A percentile compares a stretch with the other conserved stretches of the same genome.
phyloP scores from a whole-genome alignment of 306 rosid genomes.

The Cucurbita maxima region DNA sequence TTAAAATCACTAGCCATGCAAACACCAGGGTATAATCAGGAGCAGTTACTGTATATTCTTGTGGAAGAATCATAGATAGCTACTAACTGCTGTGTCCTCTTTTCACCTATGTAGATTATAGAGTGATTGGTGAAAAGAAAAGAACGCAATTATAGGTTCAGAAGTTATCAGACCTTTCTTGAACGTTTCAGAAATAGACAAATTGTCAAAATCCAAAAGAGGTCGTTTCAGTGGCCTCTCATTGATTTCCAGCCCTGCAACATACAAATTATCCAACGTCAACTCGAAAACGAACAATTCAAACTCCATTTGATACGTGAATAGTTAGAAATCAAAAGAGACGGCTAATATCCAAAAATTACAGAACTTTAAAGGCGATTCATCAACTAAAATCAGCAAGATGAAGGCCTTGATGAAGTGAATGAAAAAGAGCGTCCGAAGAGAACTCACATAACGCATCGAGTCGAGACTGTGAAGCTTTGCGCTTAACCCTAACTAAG shows the following conservation, averaged over 20 bases:
- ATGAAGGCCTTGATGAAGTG: not conserved
- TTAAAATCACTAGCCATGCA: not conserved
- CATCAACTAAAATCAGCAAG: not conserved
- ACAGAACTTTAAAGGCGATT: not conserved
- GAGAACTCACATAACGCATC: conserved; percentile 60
- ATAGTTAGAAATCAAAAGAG: not conserved
- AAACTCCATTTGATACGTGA: not conserved
- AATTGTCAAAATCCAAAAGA: conserved; percentile 51
- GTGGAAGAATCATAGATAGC: not conserved
- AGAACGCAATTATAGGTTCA: not conserved
- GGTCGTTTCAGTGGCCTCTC: conserved; percentile 77
- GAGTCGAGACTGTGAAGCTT: conserved; percentile 48
- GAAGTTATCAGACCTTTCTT: conserved; percentile 27
- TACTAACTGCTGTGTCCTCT: not conserved
- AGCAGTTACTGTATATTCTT: not conserved
- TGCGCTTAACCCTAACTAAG: conserved; percentile 80
- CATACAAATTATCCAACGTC: not conserved
- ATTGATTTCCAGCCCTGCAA: conserved; percentile 72
- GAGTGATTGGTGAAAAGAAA: not conserved
- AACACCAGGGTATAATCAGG: not conserved
- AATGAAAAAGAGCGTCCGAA: not conserved
- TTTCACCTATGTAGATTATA: not conserved
- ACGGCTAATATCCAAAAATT: not conserved
- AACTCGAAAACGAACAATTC: not conserved
- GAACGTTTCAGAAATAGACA: conserved; percentile 40